phyloP scores from a whole-genome alignment of 73 alveolate genomes.

The Tetrahymena borealis region DNA sequence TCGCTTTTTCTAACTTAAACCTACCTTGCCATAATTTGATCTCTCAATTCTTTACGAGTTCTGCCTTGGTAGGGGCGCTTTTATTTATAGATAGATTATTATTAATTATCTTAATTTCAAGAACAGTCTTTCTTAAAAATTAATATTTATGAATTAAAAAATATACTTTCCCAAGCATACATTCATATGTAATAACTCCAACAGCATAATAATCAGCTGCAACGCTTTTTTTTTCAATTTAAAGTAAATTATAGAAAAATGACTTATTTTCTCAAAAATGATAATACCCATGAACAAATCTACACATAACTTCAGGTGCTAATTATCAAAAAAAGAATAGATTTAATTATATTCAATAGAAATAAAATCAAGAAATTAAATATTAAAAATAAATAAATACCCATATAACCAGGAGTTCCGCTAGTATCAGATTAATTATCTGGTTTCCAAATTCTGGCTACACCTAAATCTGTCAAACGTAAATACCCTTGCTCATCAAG shows the following conservation, averaged over 20 bases:
- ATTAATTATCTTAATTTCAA: background rate
- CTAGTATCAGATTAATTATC: slow-evolving; percentile 90
- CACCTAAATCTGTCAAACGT: slow-evolving; percentile 83
- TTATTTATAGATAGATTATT: background rate
- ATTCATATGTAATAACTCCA: slow-evolving; percentile 75
- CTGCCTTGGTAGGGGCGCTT: slow-evolving; percentile 91
- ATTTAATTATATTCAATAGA: slow-evolving; percentile 50
- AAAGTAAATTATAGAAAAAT: background rate
- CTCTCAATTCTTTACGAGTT: slow-evolving; percentile 92
- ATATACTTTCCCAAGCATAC: slow-evolving; percentile 62
- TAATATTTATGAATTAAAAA: background rate
- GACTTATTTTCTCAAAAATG: background rate
- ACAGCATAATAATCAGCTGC: slow-evolving; percentile 78
- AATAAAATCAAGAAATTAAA: slow-evolving; percentile 19
- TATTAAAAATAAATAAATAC: slow-evolving; percentile 1
- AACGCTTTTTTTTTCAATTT: slow-evolving; percentile 12
- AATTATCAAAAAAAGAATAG: background rate
- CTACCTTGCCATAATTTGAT: slow-evolving; percentile 82
- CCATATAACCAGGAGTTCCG: slow-evolving; percentile 93
- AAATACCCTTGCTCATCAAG: slow-evolving; percentile 66
- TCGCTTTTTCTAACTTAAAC: slow-evolving; percentile 69
- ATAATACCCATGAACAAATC: slow-evolving; percentile 63
- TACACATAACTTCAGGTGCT: slow-evolving; percentile 90
- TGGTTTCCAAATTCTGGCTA: slow-evolving; percentile 80
- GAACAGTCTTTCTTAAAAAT: slow-evolving; percentile 5